A percentile compares a stretch with the other conserved stretches of the same genome.
Conservation (phyloP, 768 basidiomycete genomes). For the Boletus rubropictus region DNA sequence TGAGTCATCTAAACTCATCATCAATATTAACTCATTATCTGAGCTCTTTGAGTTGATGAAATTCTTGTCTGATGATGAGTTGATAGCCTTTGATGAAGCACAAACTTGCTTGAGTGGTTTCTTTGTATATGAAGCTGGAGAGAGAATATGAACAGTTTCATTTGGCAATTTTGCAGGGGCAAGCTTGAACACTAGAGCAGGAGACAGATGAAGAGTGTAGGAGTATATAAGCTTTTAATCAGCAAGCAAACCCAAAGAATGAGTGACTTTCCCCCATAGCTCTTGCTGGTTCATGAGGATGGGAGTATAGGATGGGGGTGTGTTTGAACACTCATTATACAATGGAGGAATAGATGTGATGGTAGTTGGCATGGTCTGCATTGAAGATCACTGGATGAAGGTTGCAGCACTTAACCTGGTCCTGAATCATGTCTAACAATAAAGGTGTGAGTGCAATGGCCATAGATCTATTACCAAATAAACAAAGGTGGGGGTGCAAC, state of each 20-base stretch:
- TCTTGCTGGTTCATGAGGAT: constrained; percentile 2
- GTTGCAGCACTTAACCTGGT: not conserved
- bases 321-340: not conserved
- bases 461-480: too few species aligned
- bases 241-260: not conserved
- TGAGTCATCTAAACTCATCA: constrained; percentile 1
- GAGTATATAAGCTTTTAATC: not conserved
- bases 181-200: not conserved
- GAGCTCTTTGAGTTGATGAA: not conserved
- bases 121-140: not conserved
- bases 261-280: not conserved
- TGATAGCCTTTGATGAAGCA: too few species aligned
- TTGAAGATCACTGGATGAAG: not conserved
- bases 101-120: not conserved
- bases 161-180: not conserved
- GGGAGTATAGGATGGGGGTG: not conserved
- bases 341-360: not conserved
- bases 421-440: not conserved
- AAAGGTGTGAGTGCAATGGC: too few species aligned
- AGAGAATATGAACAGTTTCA: not conserved
- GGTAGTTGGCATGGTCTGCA: not conserved
- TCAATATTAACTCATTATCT: not conserved
- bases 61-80: not conserved
- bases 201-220: not conserved
- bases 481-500: too few species aligned